A percentile compares a stretch with the other conserved stretches of the same genome.
Evolutionary conservation across 257 asterid species (phyloP).

Genomic region (Parsonsia alboflavescens): DNA sequence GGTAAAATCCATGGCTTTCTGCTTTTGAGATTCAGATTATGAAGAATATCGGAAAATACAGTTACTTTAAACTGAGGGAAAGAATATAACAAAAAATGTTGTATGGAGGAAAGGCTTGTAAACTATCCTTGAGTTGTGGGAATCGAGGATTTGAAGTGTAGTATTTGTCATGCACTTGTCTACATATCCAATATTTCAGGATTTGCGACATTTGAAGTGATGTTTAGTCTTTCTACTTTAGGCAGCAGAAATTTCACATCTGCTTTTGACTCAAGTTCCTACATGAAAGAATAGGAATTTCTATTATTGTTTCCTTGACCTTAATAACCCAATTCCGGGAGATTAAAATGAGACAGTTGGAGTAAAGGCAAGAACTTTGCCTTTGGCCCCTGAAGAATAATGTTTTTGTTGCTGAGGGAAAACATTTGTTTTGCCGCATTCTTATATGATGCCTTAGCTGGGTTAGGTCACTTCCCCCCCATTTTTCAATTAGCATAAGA

Average conservation of each 20-base stretch:
- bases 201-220: neutral
- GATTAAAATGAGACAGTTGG: neutral
- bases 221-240: neutral
- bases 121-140: neutral
- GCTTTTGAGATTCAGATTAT: neutral
- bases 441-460: too few relatives aligned
- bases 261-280: neutral
- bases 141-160: neutral
- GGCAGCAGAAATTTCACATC: neutral
- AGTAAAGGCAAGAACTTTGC: neutral
- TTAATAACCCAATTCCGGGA: neutral
- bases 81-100: neutral
- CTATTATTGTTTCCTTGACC: neutral
- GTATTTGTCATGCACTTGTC: neutral
- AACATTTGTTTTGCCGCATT: too few relatives aligned
- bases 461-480: neutral
- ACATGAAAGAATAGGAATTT: neutral
- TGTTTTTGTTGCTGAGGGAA: neutral
- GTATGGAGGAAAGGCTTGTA: neutral
- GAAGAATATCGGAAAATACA: neutral
- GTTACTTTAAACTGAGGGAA: neutral
- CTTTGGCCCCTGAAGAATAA: neutral
- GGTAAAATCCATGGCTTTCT: neutral
- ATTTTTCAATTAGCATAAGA: neutral
- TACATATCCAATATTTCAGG: neutral